These are phyloP conservation scores for Neoboletus subvelutipes DNA, from an alignment of 768 basidiomycete genomes.

Conservation along the genomic window DNA sequence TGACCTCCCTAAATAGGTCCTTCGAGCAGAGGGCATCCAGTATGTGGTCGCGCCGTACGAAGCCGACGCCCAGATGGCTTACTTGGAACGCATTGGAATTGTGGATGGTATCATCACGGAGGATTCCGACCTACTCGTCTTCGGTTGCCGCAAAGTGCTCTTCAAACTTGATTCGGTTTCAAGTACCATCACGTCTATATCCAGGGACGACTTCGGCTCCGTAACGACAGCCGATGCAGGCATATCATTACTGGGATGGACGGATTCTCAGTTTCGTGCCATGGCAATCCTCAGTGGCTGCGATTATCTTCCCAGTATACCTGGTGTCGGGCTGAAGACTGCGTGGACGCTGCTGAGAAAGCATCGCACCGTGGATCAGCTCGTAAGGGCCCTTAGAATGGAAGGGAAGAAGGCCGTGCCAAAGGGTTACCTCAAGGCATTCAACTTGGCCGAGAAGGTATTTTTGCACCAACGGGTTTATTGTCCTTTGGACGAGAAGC, in stretches of 20 bases:
- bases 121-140: conserved; percentile 96
- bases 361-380: conserved; percentile 84
- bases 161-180: conserved; percentile 83
- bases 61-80: conserved; percentile 95
- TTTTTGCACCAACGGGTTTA: conserved; percentile 94
- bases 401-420: conserved; percentile 89
- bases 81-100: conserved; percentile 76
- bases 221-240: conserved; percentile 50
- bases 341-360: conserved; percentile 80
- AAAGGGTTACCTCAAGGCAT: conserved; percentile 67
- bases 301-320: conserved; percentile 89
- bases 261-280: conserved; percentile 83
- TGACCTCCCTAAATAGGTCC: conserved; percentile 54
- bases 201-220: conserved; percentile 64
- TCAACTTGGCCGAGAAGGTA: conserved; percentile 82
- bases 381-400: conserved; percentile 66
- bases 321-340: conserved; percentile 91
- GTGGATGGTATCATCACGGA: conserved; percentile 95
- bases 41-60: conserved; percentile 98
- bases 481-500: conserved; percentile 60
- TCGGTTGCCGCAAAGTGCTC: conserved; percentile 91
- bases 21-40: conserved; percentile 73
- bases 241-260: conserved; percentile 86
- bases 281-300: conserved; percentile 95
- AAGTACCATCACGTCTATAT: conserved; percentile 64